Percentiles rank a stretch among this genome's conserved stretches.
Conservation (phyloP, 1,284 basidiomycete genomes). For the Vanrija humicola region DNA sequence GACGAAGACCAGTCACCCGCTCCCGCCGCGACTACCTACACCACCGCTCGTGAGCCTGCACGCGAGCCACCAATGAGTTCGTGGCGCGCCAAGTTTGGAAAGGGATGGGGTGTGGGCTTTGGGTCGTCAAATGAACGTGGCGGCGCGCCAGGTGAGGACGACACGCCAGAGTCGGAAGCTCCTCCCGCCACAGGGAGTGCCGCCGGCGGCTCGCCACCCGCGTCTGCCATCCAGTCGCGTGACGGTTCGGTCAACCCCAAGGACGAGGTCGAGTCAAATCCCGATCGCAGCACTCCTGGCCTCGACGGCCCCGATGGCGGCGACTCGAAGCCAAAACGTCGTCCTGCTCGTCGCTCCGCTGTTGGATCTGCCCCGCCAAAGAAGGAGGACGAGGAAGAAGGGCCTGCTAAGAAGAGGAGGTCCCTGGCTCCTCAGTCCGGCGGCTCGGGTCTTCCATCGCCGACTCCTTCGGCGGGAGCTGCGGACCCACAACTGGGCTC, state of each 20-base stretch:
- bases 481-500: constrained; percentile 56
- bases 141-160: constrained; percentile 19
- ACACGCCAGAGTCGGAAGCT: constrained; percentile 12
- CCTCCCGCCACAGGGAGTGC: background rate
- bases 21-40: background rate
- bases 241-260: constrained; percentile 12
- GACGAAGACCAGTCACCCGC: constrained; percentile 13
- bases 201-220: constrained; percentile 1
- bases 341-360: constrained; percentile 5
- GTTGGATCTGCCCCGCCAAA: background rate
- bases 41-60: background rate
- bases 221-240: constrained; percentile 5
- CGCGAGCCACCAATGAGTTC: constrained; percentile 9
- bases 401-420: constrained; percentile 13
- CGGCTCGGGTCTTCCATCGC: constrained; percentile 26
- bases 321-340: constrained; percentile 11
- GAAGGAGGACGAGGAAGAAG: constrained; percentile 10
- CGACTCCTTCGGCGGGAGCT: constrained; percentile 8
- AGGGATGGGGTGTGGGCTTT: constrained; percentile 25
- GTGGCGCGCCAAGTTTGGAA: constrained; percentile 21
- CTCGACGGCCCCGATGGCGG: background rate
- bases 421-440: constrained; percentile 23
- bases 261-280: constrained; percentile 14
- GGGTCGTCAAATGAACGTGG: constrained; percentile 38
- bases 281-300: constrained; percentile 4